These are phyloP conservation scores for Lindgomyces ingoldianus DNA, from an alignment of 495 filamentous ascomycete genomes.

Conservation along the genomic window DNA sequence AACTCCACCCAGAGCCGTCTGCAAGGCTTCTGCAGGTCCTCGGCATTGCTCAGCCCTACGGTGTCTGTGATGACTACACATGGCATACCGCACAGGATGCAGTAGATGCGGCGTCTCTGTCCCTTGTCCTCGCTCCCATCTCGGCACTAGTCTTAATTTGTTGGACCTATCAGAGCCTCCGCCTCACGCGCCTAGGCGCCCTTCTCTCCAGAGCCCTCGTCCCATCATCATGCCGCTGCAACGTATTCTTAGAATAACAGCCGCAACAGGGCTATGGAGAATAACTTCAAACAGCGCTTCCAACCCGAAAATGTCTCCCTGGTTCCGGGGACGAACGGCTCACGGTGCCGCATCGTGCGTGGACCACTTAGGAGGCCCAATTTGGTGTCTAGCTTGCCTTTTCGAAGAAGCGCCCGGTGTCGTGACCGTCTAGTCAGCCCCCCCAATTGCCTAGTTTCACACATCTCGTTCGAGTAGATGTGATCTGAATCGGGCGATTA, in stretches of 20 bases:
- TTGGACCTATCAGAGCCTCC: slow-evolving; percentile 21
- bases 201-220: slow-evolving; percentile 4
- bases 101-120: slow-evolving; percentile 15
- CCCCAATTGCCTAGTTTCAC: slow-evolving; percentile 19
- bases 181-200: slow-evolving; percentile 26
- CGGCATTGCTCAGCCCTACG: slow-evolving; percentile 33
- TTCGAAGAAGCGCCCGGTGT: slow-evolving; percentile 34
- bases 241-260: slow-evolving; percentile 31
- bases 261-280: slow-evolving; percentile 9
- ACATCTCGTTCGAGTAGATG: slow-evolving; percentile 9
- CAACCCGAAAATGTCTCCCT: slow-evolving; percentile 6
- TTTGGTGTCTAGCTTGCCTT: slow-evolving; percentile 7
- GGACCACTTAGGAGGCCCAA: slow-evolving; percentile 31
- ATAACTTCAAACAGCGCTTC: slow-evolving; percentile 39
- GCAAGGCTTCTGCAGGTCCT: slow-evolving; percentile 13
- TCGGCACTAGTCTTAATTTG: slow-evolving; percentile 28
- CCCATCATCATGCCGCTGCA: slow-evolving; percentile 7
- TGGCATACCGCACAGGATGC: background rate
- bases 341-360: slow-evolving; percentile 9
- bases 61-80: slow-evolving; percentile 18
- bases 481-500: slow-evolving; percentile 31
- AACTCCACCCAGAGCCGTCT: background rate
- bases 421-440: slow-evolving; percentile 33
- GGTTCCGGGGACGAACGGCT: slow-evolving; percentile 15
- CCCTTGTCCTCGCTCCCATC: slow-evolving; percentile 2